These are phyloP conservation scores for Lipomyces japonicus DNA, from an alignment of 805 yeast genomes.

Conservation along the genomic window DNA sequence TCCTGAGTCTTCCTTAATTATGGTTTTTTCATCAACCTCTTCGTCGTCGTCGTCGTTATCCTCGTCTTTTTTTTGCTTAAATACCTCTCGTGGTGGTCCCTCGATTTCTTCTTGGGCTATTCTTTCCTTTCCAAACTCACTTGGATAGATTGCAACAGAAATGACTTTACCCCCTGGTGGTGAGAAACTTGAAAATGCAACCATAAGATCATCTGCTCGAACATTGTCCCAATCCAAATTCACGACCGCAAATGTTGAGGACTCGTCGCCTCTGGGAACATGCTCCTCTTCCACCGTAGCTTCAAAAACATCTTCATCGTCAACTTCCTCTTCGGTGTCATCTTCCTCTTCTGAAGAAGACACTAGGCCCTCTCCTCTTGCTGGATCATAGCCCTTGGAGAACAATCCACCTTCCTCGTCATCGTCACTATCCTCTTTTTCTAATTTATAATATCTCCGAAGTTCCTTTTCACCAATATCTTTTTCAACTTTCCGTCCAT, in stretches of 20 bases:
- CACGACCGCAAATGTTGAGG: constrained; percentile 79
- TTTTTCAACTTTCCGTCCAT: constrained; percentile 68
- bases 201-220: constrained; percentile 81
- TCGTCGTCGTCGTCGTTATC: constrained; percentile 41
- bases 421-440: constrained; percentile 35
- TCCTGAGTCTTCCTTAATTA: constrained; percentile 77
- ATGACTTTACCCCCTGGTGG: constrained; percentile 68
- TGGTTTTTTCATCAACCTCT: constrained; percentile 62
- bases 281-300: constrained; percentile 48
- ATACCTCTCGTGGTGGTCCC: constrained; percentile 89
- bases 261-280: constrained; percentile 86
- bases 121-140: constrained; percentile 89
- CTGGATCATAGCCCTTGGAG: constrained; percentile 35
- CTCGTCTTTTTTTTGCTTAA: constrained; percentile 44
- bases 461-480: constrained; percentile 48
- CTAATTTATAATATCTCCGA: constrained; percentile 62
- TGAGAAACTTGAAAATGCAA: constrained; percentile 79
- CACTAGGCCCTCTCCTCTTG: constrained; percentile 39
- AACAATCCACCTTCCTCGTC: constrained; percentile 9
- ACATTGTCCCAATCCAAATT: constrained; percentile 97
- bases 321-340: constrained; percentile 33
- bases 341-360: constrained; percentile 33
- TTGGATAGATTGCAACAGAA: constrained; percentile 73
- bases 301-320: constrained; percentile 28
- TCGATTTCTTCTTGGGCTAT: constrained; percentile 84